These are phyloP conservation scores for Vaccinium corymbosum DNA, from an alignment of 148 eudicot species.

Conservation along the genomic window DNA sequence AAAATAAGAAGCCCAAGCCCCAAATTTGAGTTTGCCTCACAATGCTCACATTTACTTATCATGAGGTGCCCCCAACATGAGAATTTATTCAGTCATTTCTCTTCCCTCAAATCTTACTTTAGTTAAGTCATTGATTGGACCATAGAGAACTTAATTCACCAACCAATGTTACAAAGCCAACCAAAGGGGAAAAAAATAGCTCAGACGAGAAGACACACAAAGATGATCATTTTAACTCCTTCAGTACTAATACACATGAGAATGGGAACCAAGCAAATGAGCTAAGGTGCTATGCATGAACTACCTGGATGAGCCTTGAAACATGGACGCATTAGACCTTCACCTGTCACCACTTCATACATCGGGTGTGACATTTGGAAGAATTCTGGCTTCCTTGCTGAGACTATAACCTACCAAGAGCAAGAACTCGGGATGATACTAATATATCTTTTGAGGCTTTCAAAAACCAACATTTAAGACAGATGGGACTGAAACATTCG, in stretches of 20 bases:
- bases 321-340: slow-evolving; percentile 97
- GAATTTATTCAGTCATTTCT: not conserved
- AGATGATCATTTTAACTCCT: not conserved
- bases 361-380: slow-evolving; percentile 94
- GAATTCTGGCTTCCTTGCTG: slow-evolving; percentile 97
- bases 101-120: not conserved
- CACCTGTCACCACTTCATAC: slow-evolving; percentile 95
- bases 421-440: slow-evolving; percentile 6
- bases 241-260: not conserved
- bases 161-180: not conserved
- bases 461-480: not conserved
- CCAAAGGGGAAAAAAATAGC: not conserved
- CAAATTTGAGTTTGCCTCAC: not conserved
- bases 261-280: not conserved
- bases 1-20: not conserved
- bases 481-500: not conserved
- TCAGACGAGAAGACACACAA: not conserved
- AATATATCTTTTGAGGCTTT: not conserved
- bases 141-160: not conserved
- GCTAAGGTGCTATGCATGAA: slow-evolving; percentile 14
- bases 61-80: not conserved
- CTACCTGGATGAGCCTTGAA: slow-evolving; percentile 81
- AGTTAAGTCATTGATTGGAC: not conserved
- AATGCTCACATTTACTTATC: not conserved
- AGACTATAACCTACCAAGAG: slow-evolving; percentile 76